A percentile compares a stretch with the other conserved stretches of the same genome.
These are phyloP conservation scores for Spinacia oleracea DNA, from an alignment of 179 eudicot species.

Conservation along the genomic window DNA sequence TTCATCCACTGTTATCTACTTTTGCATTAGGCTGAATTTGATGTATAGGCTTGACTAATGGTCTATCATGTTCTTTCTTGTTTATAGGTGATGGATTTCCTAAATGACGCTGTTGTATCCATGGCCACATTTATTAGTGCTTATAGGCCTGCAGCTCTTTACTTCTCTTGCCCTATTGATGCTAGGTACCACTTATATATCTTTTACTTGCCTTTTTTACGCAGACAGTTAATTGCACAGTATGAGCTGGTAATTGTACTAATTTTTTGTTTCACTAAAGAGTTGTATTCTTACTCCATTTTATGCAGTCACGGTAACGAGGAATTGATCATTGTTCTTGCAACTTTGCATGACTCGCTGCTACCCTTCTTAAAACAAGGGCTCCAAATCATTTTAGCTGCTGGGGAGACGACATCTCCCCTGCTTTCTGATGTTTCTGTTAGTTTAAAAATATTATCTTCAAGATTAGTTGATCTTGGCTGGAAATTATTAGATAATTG, in stretches of 20 bases:
- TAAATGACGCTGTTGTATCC: constrained; percentile 85
- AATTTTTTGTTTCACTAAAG: background rate
- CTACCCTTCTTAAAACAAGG: constrained; percentile 77
- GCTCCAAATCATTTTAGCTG: constrained; percentile 51
- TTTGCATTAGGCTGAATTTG: background rate
- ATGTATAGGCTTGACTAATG: constrained; percentile 3
- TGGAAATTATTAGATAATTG: constrained; percentile 76
- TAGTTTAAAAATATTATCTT: constrained; percentile 70
- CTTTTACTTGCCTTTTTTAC: background rate
- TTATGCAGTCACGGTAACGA: constrained; percentile 67
- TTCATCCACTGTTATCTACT: background rate
- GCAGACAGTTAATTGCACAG: background rate
- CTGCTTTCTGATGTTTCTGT: constrained; percentile 50
- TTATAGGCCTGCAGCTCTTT: constrained; percentile 74
- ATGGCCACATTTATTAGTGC: constrained; percentile 73
- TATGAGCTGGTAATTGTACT: background rate
- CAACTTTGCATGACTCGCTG: constrained; percentile 77
- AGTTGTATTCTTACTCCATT: constrained; percentile 2
- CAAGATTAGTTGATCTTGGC: constrained; percentile 70
- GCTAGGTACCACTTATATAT: constrained; percentile 46
- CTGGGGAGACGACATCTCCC: constrained; percentile 34
- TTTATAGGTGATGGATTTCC: constrained; percentile 87
- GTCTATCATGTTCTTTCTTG: background rate
- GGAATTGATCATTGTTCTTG: constrained; percentile 68
- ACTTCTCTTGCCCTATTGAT: constrained; percentile 70